These are phyloP conservation scores for Solanum pennellii DNA, from an alignment of 257 asterid genomes.

Conservation along the genomic window DNA sequence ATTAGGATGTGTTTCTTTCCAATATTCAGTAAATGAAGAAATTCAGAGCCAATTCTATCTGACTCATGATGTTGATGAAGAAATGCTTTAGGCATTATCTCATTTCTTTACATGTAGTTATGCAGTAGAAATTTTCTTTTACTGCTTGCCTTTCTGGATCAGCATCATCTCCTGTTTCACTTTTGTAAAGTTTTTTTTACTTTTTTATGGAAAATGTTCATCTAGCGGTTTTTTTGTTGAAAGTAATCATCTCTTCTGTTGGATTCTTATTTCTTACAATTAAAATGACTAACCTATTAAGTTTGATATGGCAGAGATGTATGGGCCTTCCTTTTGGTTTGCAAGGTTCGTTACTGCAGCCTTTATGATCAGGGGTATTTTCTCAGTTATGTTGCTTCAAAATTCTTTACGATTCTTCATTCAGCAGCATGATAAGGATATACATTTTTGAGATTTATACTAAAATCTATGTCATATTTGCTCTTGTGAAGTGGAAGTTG, in stretches of 20 bases:
- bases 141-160: neutral
- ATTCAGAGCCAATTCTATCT: neutral
- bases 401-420: neutral
- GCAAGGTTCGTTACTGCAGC: slow-evolving; percentile 89
- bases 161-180: neutral
- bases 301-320: slow-evolving; percentile 63
- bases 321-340: slow-evolving; percentile 89
- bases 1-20: neutral
- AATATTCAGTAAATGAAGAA: neutral
- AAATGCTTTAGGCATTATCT: neutral
- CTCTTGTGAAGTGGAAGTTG: neutral
- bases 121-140: neutral
- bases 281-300: neutral
- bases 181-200: neutral
- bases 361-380: slow-evolving; percentile 91
- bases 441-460: neutral
- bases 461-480: neutral
- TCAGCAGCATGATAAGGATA: neutral
- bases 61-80: neutral
- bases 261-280: neutral
- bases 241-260: neutral
- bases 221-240: neutral
- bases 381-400: neutral
- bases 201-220: neutral
- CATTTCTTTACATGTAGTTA: neutral